These are phyloP conservation scores for Coniella lustricola DNA, from an alignment of 2,329 filamentous ascomycete species.

Conservation along the genomic window DNA sequence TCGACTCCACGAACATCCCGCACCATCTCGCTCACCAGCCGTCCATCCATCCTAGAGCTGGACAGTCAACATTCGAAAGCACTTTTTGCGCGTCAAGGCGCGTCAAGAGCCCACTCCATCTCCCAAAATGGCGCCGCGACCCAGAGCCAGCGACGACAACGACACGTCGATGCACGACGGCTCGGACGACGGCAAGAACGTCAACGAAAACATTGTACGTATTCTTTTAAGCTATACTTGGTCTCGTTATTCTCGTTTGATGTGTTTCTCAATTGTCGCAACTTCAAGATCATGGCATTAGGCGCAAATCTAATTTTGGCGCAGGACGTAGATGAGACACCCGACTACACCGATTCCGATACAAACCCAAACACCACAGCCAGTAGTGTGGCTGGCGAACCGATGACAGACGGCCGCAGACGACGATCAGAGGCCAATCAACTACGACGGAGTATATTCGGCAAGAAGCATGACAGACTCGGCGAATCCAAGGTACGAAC, in stretches of 20 bases:
- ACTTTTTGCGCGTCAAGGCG: slow-evolving; percentile 36
- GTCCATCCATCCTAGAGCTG: slow-evolving; percentile 3
- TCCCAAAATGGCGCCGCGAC: slow-evolving; percentile 48
- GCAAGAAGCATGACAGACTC: slow-evolving; percentile 87
- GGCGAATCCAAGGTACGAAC: slow-evolving; percentile 80
- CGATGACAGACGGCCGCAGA: slow-evolving; percentile 68
- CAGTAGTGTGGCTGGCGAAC: slow-evolving; percentile 79
- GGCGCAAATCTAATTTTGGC: not conserved
- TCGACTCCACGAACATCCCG: slow-evolving; percentile 1
- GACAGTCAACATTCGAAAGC: not conserved
- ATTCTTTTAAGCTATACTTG: not conserved
- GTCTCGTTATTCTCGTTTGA: not conserved
- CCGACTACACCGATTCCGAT: slow-evolving; percentile 60
- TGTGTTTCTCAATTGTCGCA: not conserved
- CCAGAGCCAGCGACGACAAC: slow-evolving; percentile 47
- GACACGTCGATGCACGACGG: slow-evolving; percentile 60
- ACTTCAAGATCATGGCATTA: not conserved
- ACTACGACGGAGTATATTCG: slow-evolving; percentile 84
- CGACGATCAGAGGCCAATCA: slow-evolving; percentile 81
- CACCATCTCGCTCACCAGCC: not conserved
- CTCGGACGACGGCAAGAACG: slow-evolving; percentile 35
- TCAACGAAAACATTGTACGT: slow-evolving; percentile 44
- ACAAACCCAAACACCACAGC: slow-evolving; percentile 64
- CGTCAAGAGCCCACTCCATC: slow-evolving; percentile 20
- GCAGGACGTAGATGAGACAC: slow-evolving; percentile 58